A percentile compares a stretch with the other conserved stretches of the same genome.
These are phyloP conservation scores for Climacium dendroides DNA, from an alignment of 225 moss, liverwort and hornwort species.

Conservation along the genomic window DNA sequence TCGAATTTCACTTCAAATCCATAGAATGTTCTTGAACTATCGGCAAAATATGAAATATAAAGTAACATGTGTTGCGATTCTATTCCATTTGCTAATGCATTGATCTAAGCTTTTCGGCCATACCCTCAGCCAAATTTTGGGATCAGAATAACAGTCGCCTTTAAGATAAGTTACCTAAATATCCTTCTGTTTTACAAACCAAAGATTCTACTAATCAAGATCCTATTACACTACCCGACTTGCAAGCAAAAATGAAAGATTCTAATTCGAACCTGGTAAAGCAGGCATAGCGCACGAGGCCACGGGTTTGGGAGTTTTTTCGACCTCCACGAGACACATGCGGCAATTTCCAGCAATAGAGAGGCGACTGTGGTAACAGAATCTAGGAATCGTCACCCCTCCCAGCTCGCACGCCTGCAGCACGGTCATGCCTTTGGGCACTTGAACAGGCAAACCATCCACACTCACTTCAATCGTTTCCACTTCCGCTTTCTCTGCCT, in stretches of 20 bases:
- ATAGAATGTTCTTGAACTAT: neutral
- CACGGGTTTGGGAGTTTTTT: constrained; percentile 92
- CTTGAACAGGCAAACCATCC: constrained; percentile 53
- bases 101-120: neutral
- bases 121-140: neutral
- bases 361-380: constrained; percentile 89
- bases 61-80: neutral
- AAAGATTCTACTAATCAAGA: neutral
- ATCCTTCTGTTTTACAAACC: neutral
- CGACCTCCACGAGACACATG: constrained; percentile 97
- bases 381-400: constrained; percentile 80
- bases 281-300: constrained; percentile 96
- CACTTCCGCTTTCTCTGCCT: constrained; percentile 38
- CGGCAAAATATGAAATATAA: neutral
- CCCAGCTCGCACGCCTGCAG: constrained; percentile 90
- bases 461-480: constrained; percentile 85
- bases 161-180: neutral
- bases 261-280: constrained; percentile 42
- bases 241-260: neutral
- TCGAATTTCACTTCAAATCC: neutral
- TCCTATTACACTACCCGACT: neutral
- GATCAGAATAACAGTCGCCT: neutral
- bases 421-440: constrained; percentile 93
- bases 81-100: neutral
- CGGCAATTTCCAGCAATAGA: constrained; percentile 98